A percentile compares a stretch with the other conserved stretches of the same genome.
phyloP scores from a whole-genome alignment of 2,329 filamentous ascomycete genomes.

The Stemphylium vesicarium region DNA sequence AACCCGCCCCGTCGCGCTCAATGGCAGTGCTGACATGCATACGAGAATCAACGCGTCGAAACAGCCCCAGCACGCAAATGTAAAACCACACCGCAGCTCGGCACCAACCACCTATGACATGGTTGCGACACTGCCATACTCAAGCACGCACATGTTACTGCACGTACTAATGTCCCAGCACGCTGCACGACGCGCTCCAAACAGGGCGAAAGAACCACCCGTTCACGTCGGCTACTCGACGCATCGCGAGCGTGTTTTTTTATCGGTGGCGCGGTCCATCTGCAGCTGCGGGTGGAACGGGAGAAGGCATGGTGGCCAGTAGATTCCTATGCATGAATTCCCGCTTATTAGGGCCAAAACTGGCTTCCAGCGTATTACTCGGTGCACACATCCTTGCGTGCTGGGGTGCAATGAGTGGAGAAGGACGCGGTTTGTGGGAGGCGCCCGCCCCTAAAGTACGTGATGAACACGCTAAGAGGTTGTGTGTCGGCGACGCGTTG shows the following conservation, averaged over 20 bases:
- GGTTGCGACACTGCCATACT: conserved; percentile 2
- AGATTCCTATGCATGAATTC: neutral
- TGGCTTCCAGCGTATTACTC: conserved; percentile 8
- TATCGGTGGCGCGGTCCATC: neutral
- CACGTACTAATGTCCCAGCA: conserved; percentile 3
- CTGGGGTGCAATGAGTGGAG: conserved; percentile 14
- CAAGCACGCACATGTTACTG: neutral
- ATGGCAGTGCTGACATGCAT: conserved; percentile 12
- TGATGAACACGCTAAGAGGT: conserved; percentile 31
- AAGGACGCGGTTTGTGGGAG: conserved; percentile 22
- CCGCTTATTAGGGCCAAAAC: conserved; percentile 1
- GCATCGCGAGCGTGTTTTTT: conserved; percentile 6
- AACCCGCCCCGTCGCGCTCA: conserved; percentile 35
- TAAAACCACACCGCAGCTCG: neutral
- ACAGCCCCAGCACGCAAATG: conserved; percentile 16
- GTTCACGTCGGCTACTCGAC: conserved; percentile 8
- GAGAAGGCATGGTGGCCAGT: conserved; percentile 6
- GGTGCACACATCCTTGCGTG: conserved; percentile 18
- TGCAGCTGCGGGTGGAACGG: conserved; percentile 5
- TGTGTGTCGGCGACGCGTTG: conserved; percentile 26
- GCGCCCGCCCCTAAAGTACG: conserved; percentile 17
- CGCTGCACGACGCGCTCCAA: conserved; percentile 18
- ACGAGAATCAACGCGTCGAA: conserved; percentile 27
- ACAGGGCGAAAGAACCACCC: neutral
- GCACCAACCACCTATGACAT: conserved; percentile 10